Base-by-base conservation (phyloP, 805 yeast species). In the Limtongozyma cylindracea region DNA sequence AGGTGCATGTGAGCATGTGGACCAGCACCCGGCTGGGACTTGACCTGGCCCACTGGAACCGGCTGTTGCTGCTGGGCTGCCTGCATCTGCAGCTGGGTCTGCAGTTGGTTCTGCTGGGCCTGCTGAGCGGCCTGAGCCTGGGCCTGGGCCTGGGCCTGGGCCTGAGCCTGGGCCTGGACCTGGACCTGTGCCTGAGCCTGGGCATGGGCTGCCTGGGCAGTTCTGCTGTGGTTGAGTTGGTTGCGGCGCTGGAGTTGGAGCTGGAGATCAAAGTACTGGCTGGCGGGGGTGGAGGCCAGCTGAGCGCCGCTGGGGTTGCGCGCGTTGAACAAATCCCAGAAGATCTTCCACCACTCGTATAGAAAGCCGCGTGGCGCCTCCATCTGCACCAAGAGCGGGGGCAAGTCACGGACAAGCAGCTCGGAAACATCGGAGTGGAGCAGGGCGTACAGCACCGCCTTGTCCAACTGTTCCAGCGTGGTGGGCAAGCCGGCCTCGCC, bases 321-420 rank as follows among this genome's bases (percentile, higher is more conserved):
- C 3, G 91, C 91, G 35, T 73, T 73, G 43, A 71, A 76, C 14
- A 78, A 68, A 39, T 80, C 94, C 94, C 94, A 82, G 39, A 80
- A 82, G 10, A 82, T 66, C 49, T 67, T 78, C 94, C 94, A 80
- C 95, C 95, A 80, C 41, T 82, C 95, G 35, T 63, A 69, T 12
- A 80, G 46, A 35, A 77, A 80, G 5, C 93, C 88, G 33, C 70
- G 76, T 1, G 91, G 88, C 2, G 91, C 71, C 36, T 78, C 88
- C 57, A 73, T 61, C 8, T 65, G 49, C 35, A 68, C 53, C 12
- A 49, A 45, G 17, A 63, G 38, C 10, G 49, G 48, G 1, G 71
- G 64, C 6, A 64, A 38, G 22, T 54, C 59, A 25, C 46, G 39
- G 6, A 41, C 48, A 21, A 37, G 40, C 20, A 43, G 35, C 22